Evolutionary conservation across 2,329 filamentous ascomycete species (phyloP).

Genomic region (Chrysoporthe austroafricana): DNA sequence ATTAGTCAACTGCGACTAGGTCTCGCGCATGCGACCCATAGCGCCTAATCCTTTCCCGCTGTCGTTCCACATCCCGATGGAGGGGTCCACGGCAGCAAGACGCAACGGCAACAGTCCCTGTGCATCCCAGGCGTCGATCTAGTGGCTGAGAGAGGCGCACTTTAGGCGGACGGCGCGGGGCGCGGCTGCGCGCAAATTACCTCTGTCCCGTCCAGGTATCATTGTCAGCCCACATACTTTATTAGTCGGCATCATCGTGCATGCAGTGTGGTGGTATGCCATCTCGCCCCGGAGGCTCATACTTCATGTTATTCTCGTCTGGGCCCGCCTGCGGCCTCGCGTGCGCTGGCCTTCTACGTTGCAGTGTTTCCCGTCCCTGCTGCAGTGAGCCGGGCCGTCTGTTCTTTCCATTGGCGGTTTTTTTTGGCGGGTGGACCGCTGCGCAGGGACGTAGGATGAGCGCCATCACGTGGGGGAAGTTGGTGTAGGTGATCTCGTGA

Average conservation of each 20-base stretch:
- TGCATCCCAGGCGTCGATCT: not conserved
- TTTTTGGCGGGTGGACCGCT: too few species aligned
- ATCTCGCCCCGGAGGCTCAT: too few species aligned
- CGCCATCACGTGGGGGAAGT: not conserved
- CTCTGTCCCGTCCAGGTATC: not conserved
- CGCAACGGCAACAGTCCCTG: not conserved
- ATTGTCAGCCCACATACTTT: too few species aligned
- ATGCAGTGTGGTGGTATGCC: too few species aligned
- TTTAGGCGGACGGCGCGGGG: conserved; percentile 4
- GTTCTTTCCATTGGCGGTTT: not conserved
- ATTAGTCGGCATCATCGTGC: too few species aligned
- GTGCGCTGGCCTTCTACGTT: not conserved
- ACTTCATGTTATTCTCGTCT: not conserved
- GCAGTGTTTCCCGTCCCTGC: not conserved
- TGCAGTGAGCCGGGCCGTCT: not conserved
- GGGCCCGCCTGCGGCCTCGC: not conserved
- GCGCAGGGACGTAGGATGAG: too few species aligned
- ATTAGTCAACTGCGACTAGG: not conserved
- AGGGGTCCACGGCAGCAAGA: conserved; percentile 1
- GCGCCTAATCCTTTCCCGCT: conserved; percentile 2
- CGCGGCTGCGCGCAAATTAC: conserved; percentile 5
- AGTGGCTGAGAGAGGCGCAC: conserved; percentile 9
- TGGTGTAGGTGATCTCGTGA: not conserved
- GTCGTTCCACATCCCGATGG: conserved; percentile 2
- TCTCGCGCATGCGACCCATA: conserved; percentile 4